These are phyloP conservation scores for Cucurbita argyrosperma DNA, from an alignment of 306 rosid species.

Conservation along the genomic window DNA sequence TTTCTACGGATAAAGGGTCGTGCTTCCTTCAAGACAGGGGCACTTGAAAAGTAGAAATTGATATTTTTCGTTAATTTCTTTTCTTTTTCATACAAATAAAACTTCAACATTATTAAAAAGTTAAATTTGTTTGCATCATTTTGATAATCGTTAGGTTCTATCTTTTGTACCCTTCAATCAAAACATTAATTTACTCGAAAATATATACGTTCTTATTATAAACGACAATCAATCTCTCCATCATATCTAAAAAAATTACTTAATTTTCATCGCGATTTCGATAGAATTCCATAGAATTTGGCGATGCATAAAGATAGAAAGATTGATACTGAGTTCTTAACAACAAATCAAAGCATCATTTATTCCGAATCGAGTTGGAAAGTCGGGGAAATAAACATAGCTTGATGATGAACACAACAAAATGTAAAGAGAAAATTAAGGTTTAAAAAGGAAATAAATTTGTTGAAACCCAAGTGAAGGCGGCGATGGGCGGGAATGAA, in stretches of 20 bases:
- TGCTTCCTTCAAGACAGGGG: not conserved
- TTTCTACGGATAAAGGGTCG: not conserved
- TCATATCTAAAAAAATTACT: too few species aligned
- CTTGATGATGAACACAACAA: not conserved
- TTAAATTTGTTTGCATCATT: too few species aligned
- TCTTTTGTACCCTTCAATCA: not conserved
- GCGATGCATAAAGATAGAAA: too few species aligned
- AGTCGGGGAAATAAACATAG: conserved; percentile 1
- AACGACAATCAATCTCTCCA: not conserved
- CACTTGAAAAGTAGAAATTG: not conserved
- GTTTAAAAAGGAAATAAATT: not conserved
- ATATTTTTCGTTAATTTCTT: not conserved
- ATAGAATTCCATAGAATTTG: not conserved
- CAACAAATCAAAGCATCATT: conserved; percentile 2
- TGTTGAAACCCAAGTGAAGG: not conserved
- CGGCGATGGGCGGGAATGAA: not conserved
- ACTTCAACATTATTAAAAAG: not conserved
- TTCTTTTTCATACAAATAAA: not conserved
- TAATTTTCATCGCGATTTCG: not conserved
- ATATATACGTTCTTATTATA: not conserved
- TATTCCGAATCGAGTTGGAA: conserved; percentile 4
- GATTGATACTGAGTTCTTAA: not conserved
- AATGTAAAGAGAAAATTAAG: not conserved
- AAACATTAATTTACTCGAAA: not conserved
- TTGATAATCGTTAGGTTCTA: not conserved